Evolutionary conservation across 2,329 filamentous ascomycete genomes (phyloP).

Genomic region (Teratosphaeria zuluensis): DNA sequence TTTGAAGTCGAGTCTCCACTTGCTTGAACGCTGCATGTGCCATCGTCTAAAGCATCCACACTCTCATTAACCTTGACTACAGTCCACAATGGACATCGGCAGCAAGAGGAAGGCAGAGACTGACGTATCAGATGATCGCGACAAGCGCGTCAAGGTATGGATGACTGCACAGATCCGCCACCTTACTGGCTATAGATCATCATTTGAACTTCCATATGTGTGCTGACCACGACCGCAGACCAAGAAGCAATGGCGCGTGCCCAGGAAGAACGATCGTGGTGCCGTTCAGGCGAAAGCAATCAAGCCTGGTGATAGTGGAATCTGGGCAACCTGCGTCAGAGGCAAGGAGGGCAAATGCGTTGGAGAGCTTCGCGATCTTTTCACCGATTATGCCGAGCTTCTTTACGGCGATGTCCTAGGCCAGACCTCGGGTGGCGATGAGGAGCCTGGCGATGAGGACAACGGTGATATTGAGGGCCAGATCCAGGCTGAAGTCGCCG

Average conservation of each 20-base stretch:
- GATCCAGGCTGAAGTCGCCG: slow-evolving; percentile 61
- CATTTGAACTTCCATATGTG: background rate
- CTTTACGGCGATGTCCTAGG: slow-evolving; percentile 38
- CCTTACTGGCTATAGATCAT: background rate
- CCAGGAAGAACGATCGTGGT: slow-evolving; percentile 23
- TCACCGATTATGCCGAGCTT: slow-evolving; percentile 56
- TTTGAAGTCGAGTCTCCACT: background rate
- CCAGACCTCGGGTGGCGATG: slow-evolving; percentile 16
- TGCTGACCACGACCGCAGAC: slow-evolving; percentile 17
- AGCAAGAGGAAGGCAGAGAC: slow-evolving; percentile 30
- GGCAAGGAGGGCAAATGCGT: slow-evolving; percentile 62
- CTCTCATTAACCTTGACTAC: background rate
- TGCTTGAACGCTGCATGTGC: background rate
- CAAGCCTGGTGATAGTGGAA: slow-evolving; percentile 60
- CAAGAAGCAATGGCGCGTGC: slow-evolving; percentile 37
- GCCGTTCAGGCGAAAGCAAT: slow-evolving; percentile 31
- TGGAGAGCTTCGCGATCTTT: slow-evolving; percentile 55
- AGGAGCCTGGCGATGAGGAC: slow-evolving; percentile 28
- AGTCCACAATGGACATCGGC: slow-evolving; percentile 10
- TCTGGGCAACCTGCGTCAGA: slow-evolving; percentile 70
- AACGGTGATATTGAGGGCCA: slow-evolving; percentile 58
- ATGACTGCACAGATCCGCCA: background rate
- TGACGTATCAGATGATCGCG: slow-evolving; percentile 16
- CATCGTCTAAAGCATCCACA: background rate
- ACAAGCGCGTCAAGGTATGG: slow-evolving; percentile 31